A percentile compares a stretch with the other conserved stretches of the same genome.
These are phyloP conservation scores for Rhizopus delemar DNA, from an alignment of 371 early-diverging fungal species.

Conservation along the genomic window DNA sequence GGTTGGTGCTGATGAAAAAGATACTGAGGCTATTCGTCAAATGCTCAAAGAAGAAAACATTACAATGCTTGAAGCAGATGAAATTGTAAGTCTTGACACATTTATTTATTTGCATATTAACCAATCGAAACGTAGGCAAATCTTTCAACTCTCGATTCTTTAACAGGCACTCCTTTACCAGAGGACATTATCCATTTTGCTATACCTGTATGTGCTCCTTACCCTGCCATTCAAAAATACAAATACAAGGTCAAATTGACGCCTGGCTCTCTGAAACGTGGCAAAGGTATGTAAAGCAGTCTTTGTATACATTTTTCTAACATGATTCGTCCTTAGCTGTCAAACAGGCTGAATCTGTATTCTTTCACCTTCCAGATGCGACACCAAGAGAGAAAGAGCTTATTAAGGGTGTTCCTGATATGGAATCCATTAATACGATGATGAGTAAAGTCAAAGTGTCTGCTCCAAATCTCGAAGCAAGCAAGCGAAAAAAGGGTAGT, in stretches of 20 bases:
- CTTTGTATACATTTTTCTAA: constrained; percentile 5
- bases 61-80: constrained; percentile 66
- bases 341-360: constrained; percentile 53
- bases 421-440: constrained; percentile 79
- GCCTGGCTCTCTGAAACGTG: constrained; percentile 96
- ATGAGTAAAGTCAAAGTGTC: constrained; percentile 88
- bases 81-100: constrained; percentile 35
- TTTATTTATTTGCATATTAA: constrained; percentile 7
- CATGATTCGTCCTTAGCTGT: constrained; percentile 30
- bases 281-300: constrained; percentile 65
- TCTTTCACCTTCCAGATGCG: constrained; percentile 53
- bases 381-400: constrained; percentile 74
- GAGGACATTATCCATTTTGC: constrained; percentile 87
- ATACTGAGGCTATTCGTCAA: constrained; percentile 64
- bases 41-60: constrained; percentile 77
- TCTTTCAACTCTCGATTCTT: constrained; percentile 70
- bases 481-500: constrained; percentile 59
- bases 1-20: constrained; percentile 38
- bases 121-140: constrained; percentile 37
- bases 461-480: constrained; percentile 71
- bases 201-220: constrained; percentile 98
- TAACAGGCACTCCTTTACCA: constrained; percentile 76
- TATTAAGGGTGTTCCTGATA: constrained; percentile 82
- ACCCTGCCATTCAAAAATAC: constrained; percentile 81
- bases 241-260: constrained; percentile 95